Evolutionary conservation across 306 rosid species (phyloP).

Genomic region (Trifolium dubium): DNA sequence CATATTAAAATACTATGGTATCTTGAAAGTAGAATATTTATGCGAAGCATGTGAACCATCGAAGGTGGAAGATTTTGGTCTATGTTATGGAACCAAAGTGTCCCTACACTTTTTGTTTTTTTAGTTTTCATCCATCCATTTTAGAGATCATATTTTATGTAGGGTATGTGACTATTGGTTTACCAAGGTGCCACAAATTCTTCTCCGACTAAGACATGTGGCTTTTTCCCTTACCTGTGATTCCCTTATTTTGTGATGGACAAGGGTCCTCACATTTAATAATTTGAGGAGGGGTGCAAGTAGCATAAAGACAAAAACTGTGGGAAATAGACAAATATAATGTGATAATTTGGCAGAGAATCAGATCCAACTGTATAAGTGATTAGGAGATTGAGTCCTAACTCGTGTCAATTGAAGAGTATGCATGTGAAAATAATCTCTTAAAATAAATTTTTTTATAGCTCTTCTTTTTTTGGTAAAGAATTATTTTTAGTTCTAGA

Average conservation of each 20-base stretch:
- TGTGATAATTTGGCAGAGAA: conserved; percentile 5
- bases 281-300: not conserved
- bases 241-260: conserved; percentile 29
- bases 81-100: conserved; percentile 4
- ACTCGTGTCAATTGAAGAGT: not conserved
- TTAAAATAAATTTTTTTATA: not conserved
- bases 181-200: conserved; percentile 32
- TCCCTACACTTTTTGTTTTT: conserved; percentile 28
- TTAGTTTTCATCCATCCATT: conserved; percentile 51
- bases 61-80: conserved; percentile 49
- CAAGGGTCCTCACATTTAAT: not conserved
- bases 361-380: not conserved
- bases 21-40: conserved; percentile 40
- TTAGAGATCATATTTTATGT: conserved; percentile 34
- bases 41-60: conserved; percentile 42
- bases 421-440: not conserved
- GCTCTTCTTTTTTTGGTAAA: no score
- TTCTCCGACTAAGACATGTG: conserved; percentile 42
- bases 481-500: not conserved
- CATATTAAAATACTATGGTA: no score
- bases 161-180: conserved; percentile 20
- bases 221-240: conserved; percentile 35
- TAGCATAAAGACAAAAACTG: not conserved
- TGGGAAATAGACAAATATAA: not conserved
- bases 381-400: not conserved